These are phyloP conservation scores for Moricandia arvensis DNA, from an alignment of 345 rosid genomes.

Conservation along the genomic window DNA sequence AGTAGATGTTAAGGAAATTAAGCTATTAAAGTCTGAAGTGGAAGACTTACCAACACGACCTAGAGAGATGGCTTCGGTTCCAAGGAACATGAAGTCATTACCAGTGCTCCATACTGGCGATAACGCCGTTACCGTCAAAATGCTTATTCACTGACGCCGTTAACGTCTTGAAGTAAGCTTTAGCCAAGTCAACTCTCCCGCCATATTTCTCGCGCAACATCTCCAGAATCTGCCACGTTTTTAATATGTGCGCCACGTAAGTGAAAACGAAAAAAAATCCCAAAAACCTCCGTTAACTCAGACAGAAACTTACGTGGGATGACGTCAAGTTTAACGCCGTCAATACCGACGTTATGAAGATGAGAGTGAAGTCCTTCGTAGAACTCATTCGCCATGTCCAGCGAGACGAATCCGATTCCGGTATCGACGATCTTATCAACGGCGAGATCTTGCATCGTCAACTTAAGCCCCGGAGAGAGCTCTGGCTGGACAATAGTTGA, in stretches of 20 bases:
- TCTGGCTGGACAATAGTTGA: constrained; percentile 47
- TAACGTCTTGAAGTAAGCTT: constrained; percentile 75
- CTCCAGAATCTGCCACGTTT: constrained; percentile 58
- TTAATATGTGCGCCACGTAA: constrained; percentile 6
- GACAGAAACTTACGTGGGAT: constrained; percentile 74
- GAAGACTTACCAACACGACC: constrained; percentile 88
- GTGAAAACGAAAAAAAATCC: neutral
- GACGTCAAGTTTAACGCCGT: constrained; percentile 99
- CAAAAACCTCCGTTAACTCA: neutral
- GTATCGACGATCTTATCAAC: constrained; percentile 79
- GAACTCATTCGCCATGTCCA: constrained; percentile 63
- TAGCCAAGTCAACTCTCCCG: constrained; percentile 89
- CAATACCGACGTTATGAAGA: constrained; percentile 63
- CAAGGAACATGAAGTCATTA: constrained; percentile 97
- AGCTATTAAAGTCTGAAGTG: neutral
- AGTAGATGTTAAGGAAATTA: neutral
- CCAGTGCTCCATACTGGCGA: constrained; percentile 99
- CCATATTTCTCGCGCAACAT: constrained; percentile 85
- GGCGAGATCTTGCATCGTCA: constrained; percentile 87
- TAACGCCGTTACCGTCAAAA: constrained; percentile 91
- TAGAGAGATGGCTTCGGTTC: constrained; percentile 87
- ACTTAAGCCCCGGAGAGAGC: constrained; percentile 69
- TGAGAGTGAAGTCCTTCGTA: constrained; percentile 88
- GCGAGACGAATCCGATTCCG: constrained; percentile 72
- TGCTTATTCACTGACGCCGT: constrained; percentile 78